Base-by-base conservation (phyloP, 1,139 yeast species). In the Candida sojae region DNA sequence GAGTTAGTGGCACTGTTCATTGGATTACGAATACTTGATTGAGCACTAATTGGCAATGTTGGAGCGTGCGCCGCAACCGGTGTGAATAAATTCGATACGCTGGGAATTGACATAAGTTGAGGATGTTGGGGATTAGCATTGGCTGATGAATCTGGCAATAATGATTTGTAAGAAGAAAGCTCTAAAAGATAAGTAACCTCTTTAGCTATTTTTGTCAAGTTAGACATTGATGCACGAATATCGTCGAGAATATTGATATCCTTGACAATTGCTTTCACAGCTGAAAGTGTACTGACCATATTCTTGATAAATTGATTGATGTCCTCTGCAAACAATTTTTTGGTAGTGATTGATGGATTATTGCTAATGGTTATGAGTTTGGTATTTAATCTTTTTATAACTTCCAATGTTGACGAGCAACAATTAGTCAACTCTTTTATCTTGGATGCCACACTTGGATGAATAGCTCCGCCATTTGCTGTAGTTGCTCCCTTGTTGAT, bases 151-250 rank as follows among this genome's bases (percentile, higher is more conserved):
- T 64, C 69, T 33, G 58, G 56, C 1, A 75, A 58, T 61, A 74
- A 68, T 5, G 72, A 53, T 51, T 70, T 72, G 52, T 73, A 75
- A 0, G 78, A 70, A 0, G 79, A 73, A 5, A 71, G 70, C 60
- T 91, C 97, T 42, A 91, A 68, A 56, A 88, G 74, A 11, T 88
- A 83, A 0, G 97, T 91, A 10, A 92, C 88, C 58, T 92, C 98
- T 60, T 92, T 92, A 2, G 97, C 89, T 4, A 92, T 87, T 53
- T 90, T 84, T 0, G 97, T 91, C 49, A 92, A 71, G 32, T 84
- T 81, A 0, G 96, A 89, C 70, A 92, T 79, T 6, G 88, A 85
- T 5, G 89, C 83, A 52, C 97, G 74, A 3, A 88, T 88, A 49
- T 88, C 96, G 57, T 88, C 86, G 45, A 92, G 73, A 11, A 84